A percentile compares a stretch with the other conserved stretches of the same genome.
phyloP scores from a whole-genome alignment of 1,284 basidiomycete genomes.

The Trichosporon sp. region DNA sequence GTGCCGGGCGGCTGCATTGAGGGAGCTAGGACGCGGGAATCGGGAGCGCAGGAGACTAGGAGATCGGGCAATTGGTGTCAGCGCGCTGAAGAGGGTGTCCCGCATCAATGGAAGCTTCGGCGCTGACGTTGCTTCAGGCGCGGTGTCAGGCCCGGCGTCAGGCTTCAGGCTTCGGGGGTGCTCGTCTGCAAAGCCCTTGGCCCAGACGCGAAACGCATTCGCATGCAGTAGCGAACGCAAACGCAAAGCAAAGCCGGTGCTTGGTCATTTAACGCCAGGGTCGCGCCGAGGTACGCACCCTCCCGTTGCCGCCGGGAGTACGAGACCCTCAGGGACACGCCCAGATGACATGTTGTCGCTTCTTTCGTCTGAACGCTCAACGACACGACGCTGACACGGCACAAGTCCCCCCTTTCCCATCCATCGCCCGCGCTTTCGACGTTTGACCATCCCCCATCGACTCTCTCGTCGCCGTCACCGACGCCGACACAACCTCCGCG shows the following conservation, averaged over 20 bases:
- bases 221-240: background rate
- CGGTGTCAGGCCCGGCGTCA: too few relatives aligned
- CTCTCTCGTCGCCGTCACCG: too few relatives aligned
- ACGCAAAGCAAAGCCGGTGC: background rate
- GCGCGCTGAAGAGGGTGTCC: background rate
- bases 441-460: background rate
- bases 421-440: background rate
- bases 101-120: background rate
- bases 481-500: background rate
- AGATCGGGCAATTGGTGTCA: background rate
- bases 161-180: background rate
- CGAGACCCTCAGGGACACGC: background rate
- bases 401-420: background rate
- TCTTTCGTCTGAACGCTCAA: background rate
- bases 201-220: background rate
- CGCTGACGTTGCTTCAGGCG: too few relatives aligned
- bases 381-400: background rate
- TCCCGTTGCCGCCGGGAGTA: conserved; percentile 6
- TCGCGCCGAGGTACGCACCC: background rate
- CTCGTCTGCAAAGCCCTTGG: background rate
- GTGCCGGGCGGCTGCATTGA: background rate
- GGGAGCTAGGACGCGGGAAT: background rate
- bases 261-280: background rate
- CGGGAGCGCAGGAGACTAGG: background rate
- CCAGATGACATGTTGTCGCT: background rate